These are phyloP conservation scores for Colletotrichum truncatum DNA, from an alignment of 2,329 filamentous ascomycete genomes.

Conservation along the genomic window DNA sequence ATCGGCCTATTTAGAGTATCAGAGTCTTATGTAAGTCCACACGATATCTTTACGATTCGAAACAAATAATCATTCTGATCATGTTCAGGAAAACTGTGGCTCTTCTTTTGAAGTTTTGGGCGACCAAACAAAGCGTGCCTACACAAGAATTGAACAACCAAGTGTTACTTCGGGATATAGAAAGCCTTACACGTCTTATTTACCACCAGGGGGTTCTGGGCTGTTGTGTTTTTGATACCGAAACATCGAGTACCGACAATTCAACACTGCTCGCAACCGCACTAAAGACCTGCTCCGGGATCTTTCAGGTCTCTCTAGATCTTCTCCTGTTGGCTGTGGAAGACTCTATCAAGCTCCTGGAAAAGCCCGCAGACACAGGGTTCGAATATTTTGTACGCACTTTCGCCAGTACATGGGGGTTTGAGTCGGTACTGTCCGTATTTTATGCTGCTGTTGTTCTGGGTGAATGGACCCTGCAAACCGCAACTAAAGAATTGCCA, in stretches of 20 bases:
- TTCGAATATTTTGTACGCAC: not conserved
- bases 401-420: not conserved
- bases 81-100: too few species aligned
- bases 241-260: not conserved
- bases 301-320: too few species aligned
- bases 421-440: not conserved
- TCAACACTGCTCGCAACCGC: not conserved
- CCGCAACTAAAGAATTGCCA: not conserved
- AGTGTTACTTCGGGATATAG: too few species aligned
- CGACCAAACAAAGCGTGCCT: too few species aligned
- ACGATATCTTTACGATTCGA: not conserved
- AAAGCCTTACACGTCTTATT: not conserved
- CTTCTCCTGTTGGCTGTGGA: not conserved
- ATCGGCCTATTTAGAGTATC: fast-evolving
- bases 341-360: not conserved
- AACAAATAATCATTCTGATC: too few species aligned
- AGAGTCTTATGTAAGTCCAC: not conserved
- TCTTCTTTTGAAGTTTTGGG: too few species aligned
- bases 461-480: not conserved
- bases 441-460: not conserved
- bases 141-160: too few species aligned
- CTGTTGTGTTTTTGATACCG: not conserved
- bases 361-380: not conserved
- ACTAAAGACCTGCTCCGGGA: not conserved
- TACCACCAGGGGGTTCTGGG: not conserved